Base-by-base conservation (phyloP, 2,329 filamentous ascomycete species). In the Arthrinium puccinioides region DNA sequence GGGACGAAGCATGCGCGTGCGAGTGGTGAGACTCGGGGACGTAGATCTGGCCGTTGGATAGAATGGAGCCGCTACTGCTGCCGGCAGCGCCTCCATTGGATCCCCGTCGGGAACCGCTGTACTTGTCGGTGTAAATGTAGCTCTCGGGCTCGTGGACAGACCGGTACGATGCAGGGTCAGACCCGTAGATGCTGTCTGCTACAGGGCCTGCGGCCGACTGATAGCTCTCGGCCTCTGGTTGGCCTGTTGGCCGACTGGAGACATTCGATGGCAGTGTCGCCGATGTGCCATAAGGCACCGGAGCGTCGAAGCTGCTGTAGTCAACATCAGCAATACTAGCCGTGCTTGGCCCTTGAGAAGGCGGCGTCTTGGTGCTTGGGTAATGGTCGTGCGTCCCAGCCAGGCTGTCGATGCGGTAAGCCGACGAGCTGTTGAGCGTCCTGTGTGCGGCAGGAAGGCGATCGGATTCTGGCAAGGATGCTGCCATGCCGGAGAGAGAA, bases 401-500 rank as follows among this genome's bases (percentile, higher is more conserved):
- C 1, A 56, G 36, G 8, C 47, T 50, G 11, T 59, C 54, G 5
- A 29, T 19, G 4, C 57, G 55, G 38, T 60, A 61, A 18, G 42
- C 47, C 1, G 53, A 55, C 0, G 57, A 48, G 25, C 53, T 52
- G 8, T 53, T 49, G 21, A 60, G 24, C 0, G 54, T 53, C n/a
- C 58, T 54, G 20, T 53, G 57, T 8, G 56, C 48, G 3, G 59
- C 57, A 4, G 61, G 57, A 1, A 63, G 61, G 4, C 55, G 48
- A 19, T 54, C 49, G 6, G 57, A 37, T 5, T 49, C 51, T 0
- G 64, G 63, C 0, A 68, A 53, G 0, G 63, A 62, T 0, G 64
- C 61, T 6, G 63, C 62, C 38, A 66, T 62, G 27, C 54, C 53
- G 1, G 62, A 60, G n/a, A 67, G 53, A 6, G 62, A 63, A 42